These are phyloP conservation scores for Coriaria nepalensis DNA, from an alignment of 306 rosid species.

Conservation along the genomic window DNA sequence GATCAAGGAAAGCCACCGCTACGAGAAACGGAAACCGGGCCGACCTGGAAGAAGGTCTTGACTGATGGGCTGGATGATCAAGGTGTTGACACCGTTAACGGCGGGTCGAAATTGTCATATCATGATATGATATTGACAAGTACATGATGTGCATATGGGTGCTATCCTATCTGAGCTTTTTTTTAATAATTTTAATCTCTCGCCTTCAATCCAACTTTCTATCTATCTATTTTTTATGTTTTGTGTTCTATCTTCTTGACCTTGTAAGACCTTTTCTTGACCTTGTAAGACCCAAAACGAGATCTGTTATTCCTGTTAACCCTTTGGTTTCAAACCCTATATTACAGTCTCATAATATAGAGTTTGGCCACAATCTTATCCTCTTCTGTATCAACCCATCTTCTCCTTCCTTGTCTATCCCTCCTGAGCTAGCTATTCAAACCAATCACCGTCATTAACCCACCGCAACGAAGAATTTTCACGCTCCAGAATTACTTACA, in stretches of 20 bases:
- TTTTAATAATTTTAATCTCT: not conserved
- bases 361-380: conserved; percentile 19
- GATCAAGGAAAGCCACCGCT: not conserved
- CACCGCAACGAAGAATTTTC: too few relatives aligned
- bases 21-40: not conserved
- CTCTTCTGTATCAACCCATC: conserved; percentile 41
- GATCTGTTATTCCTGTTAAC: conserved; percentile 13
- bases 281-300: conserved; percentile 70
- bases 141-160: conserved; percentile 26
- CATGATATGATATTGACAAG: conserved; percentile 1
- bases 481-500: too few relatives aligned
- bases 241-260: conserved; percentile 57
- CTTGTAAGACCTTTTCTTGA: conserved; percentile 99
- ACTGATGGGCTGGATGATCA: conserved; percentile 1
- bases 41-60: conserved; percentile 5
- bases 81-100: not conserved
- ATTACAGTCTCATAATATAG: conserved; percentile 19
- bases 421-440: conserved; percentile 67
- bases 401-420: conserved; percentile 98
- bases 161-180: conserved; percentile 97
- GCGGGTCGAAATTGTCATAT: too few relatives aligned
- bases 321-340: conserved; percentile 8
- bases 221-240: not conserved
- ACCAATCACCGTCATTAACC: too few relatives aligned
- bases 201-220: conserved; percentile 3